Conservation (phyloP, 305 asterid genomes). For the Nicotiana rustica region DNA sequence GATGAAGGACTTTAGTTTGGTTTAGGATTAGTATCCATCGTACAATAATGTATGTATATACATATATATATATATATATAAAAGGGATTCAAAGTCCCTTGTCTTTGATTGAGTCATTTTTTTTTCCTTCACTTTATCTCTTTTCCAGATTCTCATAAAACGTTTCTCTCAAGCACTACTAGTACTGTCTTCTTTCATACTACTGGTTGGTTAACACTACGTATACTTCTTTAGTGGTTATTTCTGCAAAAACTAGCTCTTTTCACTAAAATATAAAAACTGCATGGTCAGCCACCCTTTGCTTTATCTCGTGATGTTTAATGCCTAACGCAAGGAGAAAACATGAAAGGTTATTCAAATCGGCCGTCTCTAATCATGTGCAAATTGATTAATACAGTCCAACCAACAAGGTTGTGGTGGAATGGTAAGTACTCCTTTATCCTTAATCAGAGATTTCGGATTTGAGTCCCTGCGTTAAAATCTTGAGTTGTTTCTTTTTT, state of each 20-base stretch:
- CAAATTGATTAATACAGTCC: background rate
- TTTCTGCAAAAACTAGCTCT: no score
- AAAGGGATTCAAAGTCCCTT: conserved; percentile 77
- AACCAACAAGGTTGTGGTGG: no score
- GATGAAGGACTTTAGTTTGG: background rate
- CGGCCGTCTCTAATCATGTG: background rate
- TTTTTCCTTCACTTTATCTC: conserved; percentile 56
- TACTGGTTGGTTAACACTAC: background rate
- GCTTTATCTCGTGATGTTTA: background rate
- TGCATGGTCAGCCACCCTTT: background rate
- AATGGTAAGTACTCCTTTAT: no score
- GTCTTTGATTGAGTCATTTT: conserved; percentile 86
- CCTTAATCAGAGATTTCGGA: no score
- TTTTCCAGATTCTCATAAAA: conserved; percentile 84
- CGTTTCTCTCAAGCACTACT: conserved; percentile 88
- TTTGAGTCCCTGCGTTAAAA: no score
- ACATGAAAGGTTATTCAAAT: background rate
- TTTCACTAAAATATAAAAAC: no score
- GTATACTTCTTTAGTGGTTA: no score
- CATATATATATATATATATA: conserved; percentile 36
- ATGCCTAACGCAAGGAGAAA: background rate
- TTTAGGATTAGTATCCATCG: conserved; percentile 14
- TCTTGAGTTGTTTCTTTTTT: no score
- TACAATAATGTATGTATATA: conserved; percentile 41
- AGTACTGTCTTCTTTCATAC: conserved; percentile 37